Conservation (phyloP, 2,329 filamentous ascomycete genomes). For the Xylariales sp. region DNA sequence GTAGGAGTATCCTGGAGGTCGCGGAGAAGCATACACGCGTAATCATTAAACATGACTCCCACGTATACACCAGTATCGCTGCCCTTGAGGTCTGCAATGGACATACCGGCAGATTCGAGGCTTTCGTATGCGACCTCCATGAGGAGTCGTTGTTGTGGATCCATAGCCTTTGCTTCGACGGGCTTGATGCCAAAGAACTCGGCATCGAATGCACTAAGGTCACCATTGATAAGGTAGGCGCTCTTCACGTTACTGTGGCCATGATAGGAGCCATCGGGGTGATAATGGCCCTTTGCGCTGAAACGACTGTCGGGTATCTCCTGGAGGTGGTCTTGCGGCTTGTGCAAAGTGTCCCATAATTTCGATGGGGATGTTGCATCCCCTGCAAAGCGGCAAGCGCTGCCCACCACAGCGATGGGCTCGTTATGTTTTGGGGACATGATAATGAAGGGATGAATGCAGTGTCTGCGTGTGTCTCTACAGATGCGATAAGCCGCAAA, state of each 20-base stretch:
- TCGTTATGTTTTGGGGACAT: conserved; percentile 1
- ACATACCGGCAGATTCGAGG: conserved; percentile 16
- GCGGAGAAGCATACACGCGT: neutral
- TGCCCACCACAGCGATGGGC: conserved; percentile 10
- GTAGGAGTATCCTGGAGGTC: neutral
- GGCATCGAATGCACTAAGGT: conserved; percentile 27
- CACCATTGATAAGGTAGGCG: conserved; percentile 15
- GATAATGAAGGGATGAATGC: neutral
- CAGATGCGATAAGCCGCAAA: conserved; percentile 12
- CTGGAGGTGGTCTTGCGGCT: conserved; percentile 3
- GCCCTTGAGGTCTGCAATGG: conserved; percentile 5
- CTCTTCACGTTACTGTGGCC: conserved; percentile 17
- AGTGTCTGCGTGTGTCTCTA: neutral
- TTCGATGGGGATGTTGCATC: conserved; percentile 6
- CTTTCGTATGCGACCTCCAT: conserved; percentile 37
- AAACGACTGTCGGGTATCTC: conserved; percentile 7
- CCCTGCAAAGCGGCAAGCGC: conserved; percentile 9
- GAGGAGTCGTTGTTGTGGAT: conserved; percentile 33
- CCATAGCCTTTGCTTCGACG: conserved; percentile 29
- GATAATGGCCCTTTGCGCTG: conserved; percentile 10
- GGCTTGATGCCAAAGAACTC: conserved; percentile 35
- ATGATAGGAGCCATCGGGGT: conserved; percentile 13
- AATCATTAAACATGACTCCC: conserved; percentile 19
- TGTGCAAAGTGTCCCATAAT: conserved; percentile 7
- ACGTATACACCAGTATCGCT: conserved; percentile 15